Evolutionary conservation across 2,329 filamentous ascomycete species (phyloP).

Genomic region (Cercospora beticola): DNA sequence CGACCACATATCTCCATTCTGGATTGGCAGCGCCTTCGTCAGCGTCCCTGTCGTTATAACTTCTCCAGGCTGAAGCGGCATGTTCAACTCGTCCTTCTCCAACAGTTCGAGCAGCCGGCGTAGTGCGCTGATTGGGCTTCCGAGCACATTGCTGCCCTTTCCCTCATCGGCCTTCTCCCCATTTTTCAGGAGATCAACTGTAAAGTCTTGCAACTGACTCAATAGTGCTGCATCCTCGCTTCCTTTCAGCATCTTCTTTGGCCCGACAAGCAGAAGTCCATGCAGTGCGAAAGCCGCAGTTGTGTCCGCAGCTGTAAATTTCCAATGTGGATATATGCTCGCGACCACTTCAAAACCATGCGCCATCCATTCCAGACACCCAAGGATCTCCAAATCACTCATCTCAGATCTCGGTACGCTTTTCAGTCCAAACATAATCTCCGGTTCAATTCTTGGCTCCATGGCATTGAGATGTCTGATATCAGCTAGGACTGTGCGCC

Average conservation of each 20-base stretch:
- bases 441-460: slow-evolving; percentile 27
- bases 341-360: slow-evolving; percentile 27
- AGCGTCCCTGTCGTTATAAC: slow-evolving; percentile 27
- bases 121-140: slow-evolving; percentile 26
- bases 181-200: slow-evolving; percentile 20
- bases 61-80: slow-evolving; percentile 22
- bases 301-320: slow-evolving; percentile 26
- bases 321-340: slow-evolving; percentile 28
- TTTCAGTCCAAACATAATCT: slow-evolving; percentile 26
- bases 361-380: slow-evolving; percentile 24
- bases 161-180: slow-evolving; percentile 22
- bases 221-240: slow-evolving; percentile 16
- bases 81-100: slow-evolving; percentile 26
- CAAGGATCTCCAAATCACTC: slow-evolving; percentile 25
- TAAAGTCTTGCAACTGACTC: slow-evolving; percentile 23
- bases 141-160: slow-evolving; percentile 23
- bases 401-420: slow-evolving; percentile 15
- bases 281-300: slow-evolving; percentile 28
- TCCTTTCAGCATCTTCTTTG: slow-evolving; percentile 12
- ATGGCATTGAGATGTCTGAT: slow-evolving; percentile 24
- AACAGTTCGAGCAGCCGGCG: slow-evolving; percentile 22
- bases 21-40: slow-evolving; percentile 24
- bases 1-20: slow-evolving; percentile 25
- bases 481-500: slow-evolving; percentile 23
- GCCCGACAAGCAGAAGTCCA: slow-evolving; percentile 26